phyloP scores from a whole-genome alignment of 768 basidiomycete species.

The Suillus clintonianus region DNA sequence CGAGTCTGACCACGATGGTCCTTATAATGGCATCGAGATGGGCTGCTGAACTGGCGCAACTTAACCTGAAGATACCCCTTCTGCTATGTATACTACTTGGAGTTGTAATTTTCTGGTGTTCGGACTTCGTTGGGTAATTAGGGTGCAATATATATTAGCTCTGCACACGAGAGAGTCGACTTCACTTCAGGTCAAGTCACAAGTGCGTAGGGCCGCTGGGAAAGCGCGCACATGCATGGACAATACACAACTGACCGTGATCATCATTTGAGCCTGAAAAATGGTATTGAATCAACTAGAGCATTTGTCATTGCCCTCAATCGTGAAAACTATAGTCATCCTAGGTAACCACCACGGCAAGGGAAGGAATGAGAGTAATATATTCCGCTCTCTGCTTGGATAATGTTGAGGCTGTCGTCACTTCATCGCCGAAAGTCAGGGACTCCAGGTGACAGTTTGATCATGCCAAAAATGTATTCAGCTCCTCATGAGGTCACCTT shows the following conservation, averaged over 20 bases:
- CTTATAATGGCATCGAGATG: conserved; percentile 32
- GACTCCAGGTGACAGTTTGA: background rate
- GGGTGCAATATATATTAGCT: background rate
- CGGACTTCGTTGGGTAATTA: background rate
- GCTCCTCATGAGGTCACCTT: background rate
- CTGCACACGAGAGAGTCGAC: background rate
- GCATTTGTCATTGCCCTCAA: background rate
- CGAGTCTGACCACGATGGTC: conserved; percentile 47
- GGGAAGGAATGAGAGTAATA: background rate
- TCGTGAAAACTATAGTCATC: background rate
- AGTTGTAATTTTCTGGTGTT: background rate
- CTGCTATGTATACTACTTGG: background rate
- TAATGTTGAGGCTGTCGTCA: background rate
- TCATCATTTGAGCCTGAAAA: background rate
- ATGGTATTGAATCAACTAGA: background rate
- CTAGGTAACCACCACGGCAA: background rate
- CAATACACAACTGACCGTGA: background rate
- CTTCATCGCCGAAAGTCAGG: background rate
- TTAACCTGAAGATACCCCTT: background rate
- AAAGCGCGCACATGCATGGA: background rate
- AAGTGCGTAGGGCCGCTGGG: too few species aligned
- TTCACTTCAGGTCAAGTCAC: background rate
- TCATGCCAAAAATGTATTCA: background rate
- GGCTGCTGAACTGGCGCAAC: conserved; percentile 4
- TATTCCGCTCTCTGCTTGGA: background rate